phyloP scores from a whole-genome alignment of 306 rosid genomes.

The Glycine soja region DNA sequence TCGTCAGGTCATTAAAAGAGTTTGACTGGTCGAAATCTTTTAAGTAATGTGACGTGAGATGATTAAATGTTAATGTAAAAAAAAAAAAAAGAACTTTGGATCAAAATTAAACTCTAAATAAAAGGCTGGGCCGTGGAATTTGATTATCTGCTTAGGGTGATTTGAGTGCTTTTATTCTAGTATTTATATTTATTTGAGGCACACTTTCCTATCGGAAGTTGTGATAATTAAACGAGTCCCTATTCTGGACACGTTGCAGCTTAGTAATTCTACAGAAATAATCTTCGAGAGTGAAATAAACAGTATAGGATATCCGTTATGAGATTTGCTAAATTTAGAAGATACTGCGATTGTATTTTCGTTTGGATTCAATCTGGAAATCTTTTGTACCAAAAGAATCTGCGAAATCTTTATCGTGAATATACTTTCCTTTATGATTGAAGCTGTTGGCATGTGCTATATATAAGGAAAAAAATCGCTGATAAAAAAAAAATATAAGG shows the following conservation, averaged over 20 bases:
- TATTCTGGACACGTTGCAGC: constrained; percentile 34
- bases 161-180: neutral
- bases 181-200: constrained; percentile 24
- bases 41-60: neutral
- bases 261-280: neutral
- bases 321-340: constrained; percentile 3
- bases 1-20: neutral
- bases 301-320: no score
- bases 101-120: neutral
- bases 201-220: constrained; percentile 30
- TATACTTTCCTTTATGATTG: neutral
- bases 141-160: neutral
- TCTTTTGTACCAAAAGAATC: neutral
- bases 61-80: neutral
- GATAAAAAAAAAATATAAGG: no score
- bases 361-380: neutral
- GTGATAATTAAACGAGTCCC: constrained; percentile 43
- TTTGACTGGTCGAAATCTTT: neutral
- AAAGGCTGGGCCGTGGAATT: neutral
- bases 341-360: neutral
- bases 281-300: neutral
- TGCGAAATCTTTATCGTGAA: neutral
- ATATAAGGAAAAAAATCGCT: no score
- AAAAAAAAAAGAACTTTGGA: neutral
- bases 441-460: no score